Evolutionary conservation across 768 basidiomycete genomes (phyloP), one percentile per base, ranked within the genome.

Genomic region (Pulveroboletus sp.): DNA sequence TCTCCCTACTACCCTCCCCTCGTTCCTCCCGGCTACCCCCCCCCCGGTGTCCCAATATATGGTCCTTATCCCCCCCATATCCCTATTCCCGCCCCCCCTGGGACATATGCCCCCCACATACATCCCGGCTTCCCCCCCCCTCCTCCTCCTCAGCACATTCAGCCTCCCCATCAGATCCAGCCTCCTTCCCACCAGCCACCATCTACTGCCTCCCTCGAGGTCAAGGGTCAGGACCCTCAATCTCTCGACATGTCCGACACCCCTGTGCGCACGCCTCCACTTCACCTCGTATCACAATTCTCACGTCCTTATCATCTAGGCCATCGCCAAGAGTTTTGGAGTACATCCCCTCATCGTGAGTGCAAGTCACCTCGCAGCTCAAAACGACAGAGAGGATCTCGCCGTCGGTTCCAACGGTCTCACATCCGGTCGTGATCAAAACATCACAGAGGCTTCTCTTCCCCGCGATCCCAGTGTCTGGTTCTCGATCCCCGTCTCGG

Each of bases 191-290:
- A 66, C 40, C 52, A 64, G 45, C 30, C 12, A 5, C 30, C 18
- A 43, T 14, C 42, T 3, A 1, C 30, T 12, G 24, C 63, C 14
- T 32, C 56, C 17, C 57, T 69, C 41, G 70, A 78, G 48, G 78
- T 82, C 58, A 86, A 82, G 62, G 89, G 87, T 43, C 80, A 83
- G 56, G 90, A 92, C 62, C 90, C 90, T 4, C 79, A 85, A 52
- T 78, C 82, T 6, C 83, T 88, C 56, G 87, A 93, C 66, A 78
- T 91, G 76, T 85, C 87, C 43, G 82, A 77, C 62, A 77, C 85
- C 7, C 80, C 79, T 56, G 81, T 80, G 57, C 62, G 40, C 35
- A 2, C 11, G 12, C 24, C 18, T 27, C 5, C 8, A n/a, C 15
- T 32, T 46, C 27, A 31, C 47, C 30, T 10, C 8, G 8, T 28